Evolutionary conservation across 495 filamentous ascomycete species (phyloP), one percentile per base, ranked within the genome.

Genomic region (Penicillium lividum): DNA sequence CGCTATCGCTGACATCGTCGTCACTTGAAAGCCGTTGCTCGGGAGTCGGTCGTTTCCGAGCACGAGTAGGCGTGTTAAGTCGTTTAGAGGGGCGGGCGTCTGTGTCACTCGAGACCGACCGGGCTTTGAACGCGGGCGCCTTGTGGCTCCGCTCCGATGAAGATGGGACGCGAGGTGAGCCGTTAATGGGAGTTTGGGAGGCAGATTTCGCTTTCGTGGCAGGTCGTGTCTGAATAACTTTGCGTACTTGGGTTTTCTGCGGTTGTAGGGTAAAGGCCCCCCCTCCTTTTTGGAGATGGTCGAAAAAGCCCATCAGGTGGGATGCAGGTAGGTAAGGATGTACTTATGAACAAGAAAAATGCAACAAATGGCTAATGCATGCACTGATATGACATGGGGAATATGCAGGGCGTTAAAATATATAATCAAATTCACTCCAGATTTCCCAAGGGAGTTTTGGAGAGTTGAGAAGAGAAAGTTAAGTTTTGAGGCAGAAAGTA

Each of bases 221-320:
- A 28, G 73, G 67, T 50, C 71, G 67, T 49, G 70, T 64, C 49
- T 78, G 75, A 36, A 77, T 72, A 46, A 81, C 73, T 65, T 80
- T 78, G 58, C 80, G 77, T 13, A 78, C 77, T 58, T 79, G 73
- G 22, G 77, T 66, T 38, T 77, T 78, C 60, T 81, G 75, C n/a
- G 78, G 65, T 54, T 82, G 79, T 51, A 82, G 63, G 22, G 79
- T 78, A 44, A 79, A 77, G 43, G 66, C 72, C 60, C 78, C 79
- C 59, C 78, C 79, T 68, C 76, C 75, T 72, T 81, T 83, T 51
- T 83, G 80, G 54, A 84, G 72, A 61, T 81, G 77, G 63, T 82
- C 79, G 63, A 84, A 84, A 66, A 81, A 80, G 53, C 79, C 80
- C 80, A 83, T 83, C 54, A 57, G 44, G 45, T 25, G 22, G 44